Percentiles rank a stretch among this genome's conserved stretches.
Conservation (phyloP, 106 monocot species). For the Allium fistulosum region DNA sequence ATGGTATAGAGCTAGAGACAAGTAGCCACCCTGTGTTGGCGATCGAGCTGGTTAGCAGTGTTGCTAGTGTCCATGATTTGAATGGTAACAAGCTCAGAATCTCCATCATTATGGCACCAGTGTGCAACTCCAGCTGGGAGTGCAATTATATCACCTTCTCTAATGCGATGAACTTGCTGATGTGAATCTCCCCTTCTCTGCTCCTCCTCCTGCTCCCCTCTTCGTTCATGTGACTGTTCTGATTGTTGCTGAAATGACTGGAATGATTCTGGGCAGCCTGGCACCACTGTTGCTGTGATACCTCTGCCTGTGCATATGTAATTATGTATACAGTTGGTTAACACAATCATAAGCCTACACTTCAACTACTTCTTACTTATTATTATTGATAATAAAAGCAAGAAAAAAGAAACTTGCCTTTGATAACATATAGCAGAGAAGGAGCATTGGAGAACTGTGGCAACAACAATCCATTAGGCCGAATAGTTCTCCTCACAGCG, state of each 20-base stretch:
- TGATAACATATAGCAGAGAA: too few relatives aligned
- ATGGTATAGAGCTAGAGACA: not conserved
- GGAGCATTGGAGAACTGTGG: too few relatives aligned
- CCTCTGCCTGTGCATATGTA: not conserved
- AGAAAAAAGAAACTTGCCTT: not conserved
- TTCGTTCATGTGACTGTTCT: not conserved
- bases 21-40: slow-evolving; percentile 5
- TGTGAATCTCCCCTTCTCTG: slow-evolving; percentile 38
- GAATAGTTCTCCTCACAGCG: too few relatives aligned
- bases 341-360: too few relatives aligned
- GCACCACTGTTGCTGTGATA: slow-evolving; percentile 5
- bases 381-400: too few relatives aligned
- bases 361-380: too few relatives aligned
- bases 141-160: slow-evolving; percentile 47
- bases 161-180: slow-evolving; percentile 41
- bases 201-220: not conserved
- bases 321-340: too few relatives aligned
- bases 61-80: slow-evolving; percentile 34
- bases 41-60: slow-evolving; percentile 58
- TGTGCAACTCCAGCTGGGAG: slow-evolving; percentile 34
- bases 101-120: slow-evolving; percentile 39
- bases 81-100: slow-evolving; percentile 25
- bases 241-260: slow-evolving; percentile 11
- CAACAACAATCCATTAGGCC: too few relatives aligned
- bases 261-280: slow-evolving; percentile 11